These are phyloP conservation scores for Tolypocladium ophioglossoides DNA, from an alignment of 2,329 filamentous ascomycete species.

Conservation along the genomic window DNA sequence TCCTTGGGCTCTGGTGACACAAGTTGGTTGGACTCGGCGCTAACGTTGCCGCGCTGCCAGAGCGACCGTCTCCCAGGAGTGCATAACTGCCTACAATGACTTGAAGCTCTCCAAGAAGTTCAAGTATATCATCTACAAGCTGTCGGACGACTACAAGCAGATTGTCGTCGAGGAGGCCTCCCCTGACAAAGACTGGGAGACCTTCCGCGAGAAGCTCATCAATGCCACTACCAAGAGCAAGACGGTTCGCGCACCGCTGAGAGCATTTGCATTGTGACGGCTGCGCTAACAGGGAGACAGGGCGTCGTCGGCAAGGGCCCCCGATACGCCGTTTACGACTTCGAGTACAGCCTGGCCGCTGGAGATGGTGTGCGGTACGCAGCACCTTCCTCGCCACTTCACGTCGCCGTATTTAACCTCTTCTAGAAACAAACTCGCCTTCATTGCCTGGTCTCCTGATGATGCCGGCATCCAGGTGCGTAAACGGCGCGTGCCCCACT, in stretches of 20 bases:
- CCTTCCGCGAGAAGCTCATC: slow-evolving; percentile 67
- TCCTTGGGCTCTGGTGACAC: slow-evolving; percentile 9
- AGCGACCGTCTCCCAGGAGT: slow-evolving; percentile 62
- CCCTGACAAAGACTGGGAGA: slow-evolving; percentile 55
- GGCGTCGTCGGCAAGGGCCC: slow-evolving; percentile 55
- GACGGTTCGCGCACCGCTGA: slow-evolving; percentile 35
- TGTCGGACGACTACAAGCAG: slow-evolving; percentile 72
- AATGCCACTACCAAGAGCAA: slow-evolving; percentile 63
- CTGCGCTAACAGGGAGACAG: slow-evolving; percentile 20
- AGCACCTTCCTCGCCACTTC: background rate
- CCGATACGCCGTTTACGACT: slow-evolving; percentile 78
- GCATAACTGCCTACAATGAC: slow-evolving; percentile 64
- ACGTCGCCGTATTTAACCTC: slow-evolving; percentile 9
- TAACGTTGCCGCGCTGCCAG: slow-evolving; percentile 30
- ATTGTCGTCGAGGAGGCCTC: slow-evolving; percentile 72
- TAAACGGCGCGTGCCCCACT: background rate
- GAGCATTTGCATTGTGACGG: background rate
- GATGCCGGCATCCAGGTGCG: slow-evolving; percentile 64
- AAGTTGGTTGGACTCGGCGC: slow-evolving; percentile 9
- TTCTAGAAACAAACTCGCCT: slow-evolving; percentile 63
- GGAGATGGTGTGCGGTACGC: slow-evolving; percentile 62
- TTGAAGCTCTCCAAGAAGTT: slow-evolving; percentile 72
- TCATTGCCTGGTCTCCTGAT: slow-evolving; percentile 74
- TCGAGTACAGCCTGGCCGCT: slow-evolving; percentile 61
- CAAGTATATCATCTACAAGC: slow-evolving; percentile 85